Evolutionary conservation across 495 filamentous ascomycete genomes (phyloP), one percentile per base, ranked within the genome.

Genomic region (Neurospora intermedia): DNA sequence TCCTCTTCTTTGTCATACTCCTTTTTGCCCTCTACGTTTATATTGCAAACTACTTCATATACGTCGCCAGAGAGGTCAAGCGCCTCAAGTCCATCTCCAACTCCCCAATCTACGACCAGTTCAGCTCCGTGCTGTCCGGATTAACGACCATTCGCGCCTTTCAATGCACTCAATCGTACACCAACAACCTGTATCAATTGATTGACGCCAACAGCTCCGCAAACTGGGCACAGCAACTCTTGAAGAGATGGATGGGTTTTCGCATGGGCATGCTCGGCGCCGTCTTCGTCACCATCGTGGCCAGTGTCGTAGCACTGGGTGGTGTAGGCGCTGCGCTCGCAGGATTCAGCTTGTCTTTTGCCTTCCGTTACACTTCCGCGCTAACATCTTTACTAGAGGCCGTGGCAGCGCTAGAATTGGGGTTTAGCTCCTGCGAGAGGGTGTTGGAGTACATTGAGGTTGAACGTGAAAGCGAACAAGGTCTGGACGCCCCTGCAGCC

Each of bases 101-200:
- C 73, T 87, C 85, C 7, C 90, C 90, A 3, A 85, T 93, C 18
- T 90, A 90, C 72, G 89, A 90, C 43, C 86, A 87, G 13, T 89
- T 92, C 73, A 85, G 84, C 6, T 84, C 87, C 1, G 84, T 87
- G 9, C 83, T 92, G 2, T 83, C 84, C 15, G 91, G 91, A 4
- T 80, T 92, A 5, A 81, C 84, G 15, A 92, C 91, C 1, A 90
- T 93, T 42, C 87, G 91, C 1, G 89, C 90, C 0, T 93, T 88
- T 74, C 84, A 77, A 23, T 87, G 86, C 70, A 79, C 81, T 0
- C 77, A 86, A 27, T 82, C 81, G 18, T 92, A 88, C 72, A 83
- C 88, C 31, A 76, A 85, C 3, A 78, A 83, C 10, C 89, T 91
- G 82, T 87, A 85, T 72, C 71, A 74, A 16, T 82, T 85, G 40